Evolutionary conservation across 2,329 filamentous ascomycete species (phyloP).

Genomic region (Gyromitra esculenta): DNA sequence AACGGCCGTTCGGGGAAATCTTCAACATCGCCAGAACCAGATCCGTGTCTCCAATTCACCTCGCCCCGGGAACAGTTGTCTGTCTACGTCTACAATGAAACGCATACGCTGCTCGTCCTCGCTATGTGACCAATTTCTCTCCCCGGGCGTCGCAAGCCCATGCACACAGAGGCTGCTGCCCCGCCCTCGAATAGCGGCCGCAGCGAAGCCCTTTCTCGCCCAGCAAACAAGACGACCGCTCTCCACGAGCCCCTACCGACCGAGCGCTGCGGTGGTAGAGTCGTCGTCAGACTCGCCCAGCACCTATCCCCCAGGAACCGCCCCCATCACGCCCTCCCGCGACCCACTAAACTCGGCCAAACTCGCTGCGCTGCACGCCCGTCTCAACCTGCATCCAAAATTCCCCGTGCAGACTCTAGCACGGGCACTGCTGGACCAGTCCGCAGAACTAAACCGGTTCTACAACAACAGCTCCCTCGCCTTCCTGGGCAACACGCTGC

Average conservation of each 20-base stretch:
- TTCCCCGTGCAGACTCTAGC: constrained; percentile 87
- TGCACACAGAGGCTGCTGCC: constrained; percentile 29
- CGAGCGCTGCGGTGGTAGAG: neutral
- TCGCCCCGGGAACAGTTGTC: constrained; percentile 6
- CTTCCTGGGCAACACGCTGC: constrained; percentile 80
- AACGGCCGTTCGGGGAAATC: constrained; percentile 18
- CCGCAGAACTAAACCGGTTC: constrained; percentile 78
- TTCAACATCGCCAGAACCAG: constrained; percentile 17
- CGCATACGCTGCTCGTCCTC: constrained; percentile 44
- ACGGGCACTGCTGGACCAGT: constrained; percentile 82
- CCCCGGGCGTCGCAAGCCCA: constrained; percentile 1
- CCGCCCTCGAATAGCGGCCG: constrained; percentile 22
- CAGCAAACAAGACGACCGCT: constrained; percentile 25
- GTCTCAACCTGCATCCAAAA: constrained; percentile 81
- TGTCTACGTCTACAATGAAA: constrained; percentile 41
- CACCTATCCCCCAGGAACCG: constrained; percentile 15
- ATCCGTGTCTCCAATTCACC: neutral
- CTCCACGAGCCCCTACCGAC: constrained; percentile 25
- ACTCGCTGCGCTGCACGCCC: constrained; percentile 89
- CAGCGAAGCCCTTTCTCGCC: constrained; percentile 16
- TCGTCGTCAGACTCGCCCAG: neutral
- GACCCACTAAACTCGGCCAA: constrained; percentile 80
- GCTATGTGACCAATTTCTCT: constrained; percentile 49
- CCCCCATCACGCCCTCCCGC: constrained; percentile 68
- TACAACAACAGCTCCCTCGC: constrained; percentile 92